Evolutionary conservation across 2,329 filamentous ascomycete species (phyloP).

Genomic region (Monosporascus sp.): DNA sequence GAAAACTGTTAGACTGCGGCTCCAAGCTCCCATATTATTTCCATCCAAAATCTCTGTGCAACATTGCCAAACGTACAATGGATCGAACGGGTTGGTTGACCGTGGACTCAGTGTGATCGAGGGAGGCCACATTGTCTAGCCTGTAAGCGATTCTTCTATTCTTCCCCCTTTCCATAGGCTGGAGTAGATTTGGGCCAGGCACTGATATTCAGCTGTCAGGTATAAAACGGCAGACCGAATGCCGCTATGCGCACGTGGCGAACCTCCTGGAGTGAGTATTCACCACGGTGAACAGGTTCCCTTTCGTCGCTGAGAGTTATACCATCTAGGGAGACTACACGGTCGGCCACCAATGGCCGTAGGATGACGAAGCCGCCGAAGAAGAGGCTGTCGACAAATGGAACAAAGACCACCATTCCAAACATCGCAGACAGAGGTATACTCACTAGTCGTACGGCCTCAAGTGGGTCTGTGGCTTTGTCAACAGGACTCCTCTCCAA

Average conservation of each 20-base stretch:
- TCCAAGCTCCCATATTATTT: not conserved
- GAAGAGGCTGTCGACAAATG: slow-evolving; percentile 40
- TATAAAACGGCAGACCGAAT: slow-evolving; percentile 71
- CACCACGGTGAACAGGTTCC: not conserved
- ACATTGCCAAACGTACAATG: not conserved
- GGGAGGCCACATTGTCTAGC: slow-evolving; percentile 64
- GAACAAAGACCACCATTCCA: slow-evolving; percentile 39
- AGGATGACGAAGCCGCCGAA: slow-evolving; percentile 86
- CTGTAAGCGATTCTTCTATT: slow-evolving; percentile 39
- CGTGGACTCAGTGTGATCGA: slow-evolving; percentile 60
- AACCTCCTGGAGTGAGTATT: slow-evolving; percentile 66
- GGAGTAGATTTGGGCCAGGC: not conserved
- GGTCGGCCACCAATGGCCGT: slow-evolving; percentile 69
- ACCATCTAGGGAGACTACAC: slow-evolving; percentile 49
- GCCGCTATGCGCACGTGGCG: slow-evolving; percentile 70
- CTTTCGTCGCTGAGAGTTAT: slow-evolving; percentile 4
- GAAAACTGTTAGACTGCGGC: not conserved
- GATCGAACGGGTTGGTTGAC: not conserved
- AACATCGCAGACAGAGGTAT: slow-evolving; percentile 53
- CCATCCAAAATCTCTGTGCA: not conserved
- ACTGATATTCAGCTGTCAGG: slow-evolving; percentile 40
- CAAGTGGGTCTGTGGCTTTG: slow-evolving; percentile 47
- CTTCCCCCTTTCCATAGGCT: not conserved
- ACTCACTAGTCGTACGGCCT: slow-evolving; percentile 39
- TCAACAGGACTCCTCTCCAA: slow-evolving; percentile 64